Evolutionary conservation across 2,329 filamentous ascomycete genomes (phyloP).

Genomic region (Huntiella decipiens): DNA sequence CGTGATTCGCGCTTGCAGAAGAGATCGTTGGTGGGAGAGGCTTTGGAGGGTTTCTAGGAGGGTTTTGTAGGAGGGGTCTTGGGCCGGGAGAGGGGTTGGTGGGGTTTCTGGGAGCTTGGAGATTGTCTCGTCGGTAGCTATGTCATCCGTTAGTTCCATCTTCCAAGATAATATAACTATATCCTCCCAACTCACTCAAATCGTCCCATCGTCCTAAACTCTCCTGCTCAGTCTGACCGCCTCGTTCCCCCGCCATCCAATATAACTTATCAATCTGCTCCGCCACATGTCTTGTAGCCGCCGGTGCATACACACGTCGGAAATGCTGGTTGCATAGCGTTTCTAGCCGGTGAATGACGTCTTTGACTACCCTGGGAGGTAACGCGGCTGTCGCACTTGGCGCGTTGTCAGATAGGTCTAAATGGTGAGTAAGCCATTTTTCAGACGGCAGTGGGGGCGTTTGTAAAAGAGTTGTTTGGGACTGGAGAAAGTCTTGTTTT

Average conservation of each 20-base stretch:
- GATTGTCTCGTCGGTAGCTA: neutral
- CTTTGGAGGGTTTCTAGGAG: conserved; percentile 24
- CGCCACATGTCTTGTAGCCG: conserved; percentile 51
- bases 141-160: neutral
- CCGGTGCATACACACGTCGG: conserved; percentile 45
- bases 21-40: conserved; percentile 23
- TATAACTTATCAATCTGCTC: conserved; percentile 55
- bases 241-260: conserved; percentile 26
- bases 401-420: conserved; percentile 15
- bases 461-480: conserved; percentile 44
- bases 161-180: neutral
- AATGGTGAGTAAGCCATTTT: conserved; percentile 24
- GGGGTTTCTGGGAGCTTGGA: neutral
- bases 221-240: conserved; percentile 19
- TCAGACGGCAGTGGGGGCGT: conserved; percentile 37
- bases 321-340: conserved; percentile 44
- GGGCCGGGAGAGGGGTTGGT: neutral
- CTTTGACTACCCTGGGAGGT: conserved; percentile 32
- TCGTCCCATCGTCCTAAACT: conserved; percentile 24
- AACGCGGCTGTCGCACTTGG: conserved; percentile 20
- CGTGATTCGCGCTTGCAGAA: conserved; percentile 23
- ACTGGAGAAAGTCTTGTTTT: conserved; percentile 44
- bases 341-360: conserved; percentile 39
- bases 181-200: conserved; percentile 20
- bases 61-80: conserved; percentile 4